Conservation (phyloP, 352 stramenopile species). For the Phytophthora palmivora region DNA sequence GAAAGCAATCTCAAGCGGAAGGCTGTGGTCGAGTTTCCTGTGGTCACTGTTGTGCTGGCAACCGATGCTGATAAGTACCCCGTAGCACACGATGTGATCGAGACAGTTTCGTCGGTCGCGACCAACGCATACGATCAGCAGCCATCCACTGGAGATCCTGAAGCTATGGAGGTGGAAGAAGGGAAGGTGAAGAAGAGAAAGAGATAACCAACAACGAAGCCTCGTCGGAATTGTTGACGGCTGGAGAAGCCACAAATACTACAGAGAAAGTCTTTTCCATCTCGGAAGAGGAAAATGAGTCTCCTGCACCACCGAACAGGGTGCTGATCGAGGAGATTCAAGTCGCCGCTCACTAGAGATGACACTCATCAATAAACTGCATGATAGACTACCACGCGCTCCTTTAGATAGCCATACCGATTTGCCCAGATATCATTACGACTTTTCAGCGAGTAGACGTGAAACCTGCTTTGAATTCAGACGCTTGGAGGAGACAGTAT, state of each 20-base stretch:
- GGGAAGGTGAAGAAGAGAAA: background rate
- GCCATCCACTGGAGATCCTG: slow-evolving; percentile 2
- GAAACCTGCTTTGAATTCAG: slow-evolving; percentile 17
- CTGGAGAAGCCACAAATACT: slow-evolving; percentile 2
- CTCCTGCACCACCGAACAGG: slow-evolving; percentile 15
- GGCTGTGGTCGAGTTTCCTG: slow-evolving; percentile 80
- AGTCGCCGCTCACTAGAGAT: slow-evolving; percentile 22
- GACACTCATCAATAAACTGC: slow-evolving; percentile 25
- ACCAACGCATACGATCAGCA: slow-evolving; percentile 12
- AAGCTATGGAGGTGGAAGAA: slow-evolving; percentile 25
- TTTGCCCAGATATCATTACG: slow-evolving; percentile 12
- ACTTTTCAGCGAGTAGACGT: slow-evolving; percentile 26
- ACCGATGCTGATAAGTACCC: slow-evolving; percentile 61
- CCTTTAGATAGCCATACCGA: background rate
- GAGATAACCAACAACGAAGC: slow-evolving; percentile 3
- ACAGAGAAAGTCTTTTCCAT: slow-evolving; percentile 31
- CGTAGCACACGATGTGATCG: slow-evolving; percentile 72
- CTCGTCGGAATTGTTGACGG: slow-evolving; percentile 19
- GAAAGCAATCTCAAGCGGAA: slow-evolving; percentile 84
- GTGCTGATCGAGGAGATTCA: slow-evolving; percentile 43
- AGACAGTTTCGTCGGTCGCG: slow-evolving; percentile 42
- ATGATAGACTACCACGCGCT: slow-evolving; percentile 19
- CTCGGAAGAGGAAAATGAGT: slow-evolving; percentile 22
- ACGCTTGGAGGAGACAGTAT: slow-evolving; percentile 21
- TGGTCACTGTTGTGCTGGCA: slow-evolving; percentile 64